Conservation (phyloP, 352 stramenopile genomes). For the Peronospora destructor region DNA sequence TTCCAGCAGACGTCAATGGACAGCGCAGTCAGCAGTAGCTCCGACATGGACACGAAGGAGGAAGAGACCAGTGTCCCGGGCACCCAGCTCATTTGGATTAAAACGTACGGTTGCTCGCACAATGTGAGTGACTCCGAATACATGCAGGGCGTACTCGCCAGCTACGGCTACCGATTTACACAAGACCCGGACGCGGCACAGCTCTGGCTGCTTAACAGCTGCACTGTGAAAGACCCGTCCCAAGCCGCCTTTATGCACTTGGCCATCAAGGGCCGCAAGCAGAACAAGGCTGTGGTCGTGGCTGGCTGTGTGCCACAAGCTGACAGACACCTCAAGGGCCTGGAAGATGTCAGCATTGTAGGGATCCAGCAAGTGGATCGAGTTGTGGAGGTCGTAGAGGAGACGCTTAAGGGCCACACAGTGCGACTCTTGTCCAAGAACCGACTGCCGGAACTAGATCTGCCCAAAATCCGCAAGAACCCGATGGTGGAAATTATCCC, state of each 20-base stretch:
- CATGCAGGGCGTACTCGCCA: slow-evolving; percentile 86
- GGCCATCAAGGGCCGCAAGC: slow-evolving; percentile 66
- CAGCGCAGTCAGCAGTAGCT: slow-evolving; percentile 24
- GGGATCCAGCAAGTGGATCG: slow-evolving; percentile 89
- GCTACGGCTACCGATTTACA: slow-evolving; percentile 87
- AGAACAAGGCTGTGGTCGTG: slow-evolving; percentile 85
- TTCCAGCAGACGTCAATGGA: slow-evolving; percentile 21
- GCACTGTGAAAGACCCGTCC: slow-evolving; percentile 91
- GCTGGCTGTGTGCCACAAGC: slow-evolving; percentile 88
- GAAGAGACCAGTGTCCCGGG: slow-evolving; percentile 36
- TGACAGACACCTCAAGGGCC: slow-evolving; percentile 72
- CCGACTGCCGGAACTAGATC: slow-evolving; percentile 74
- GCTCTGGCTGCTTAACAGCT: slow-evolving; percentile 89
- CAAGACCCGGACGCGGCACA: slow-evolving; percentile 69
- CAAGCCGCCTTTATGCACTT: slow-evolving; percentile 88
- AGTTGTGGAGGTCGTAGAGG: slow-evolving; percentile 88
- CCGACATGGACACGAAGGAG: slow-evolving; percentile 10
- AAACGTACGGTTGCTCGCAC: slow-evolving; percentile 90
- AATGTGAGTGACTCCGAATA: slow-evolving; percentile 92
- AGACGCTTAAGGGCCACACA: slow-evolving; percentile 87
- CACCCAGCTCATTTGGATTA: slow-evolving; percentile 78
- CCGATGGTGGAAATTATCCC: slow-evolving; percentile 90
- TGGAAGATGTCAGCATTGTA: slow-evolving; percentile 84
- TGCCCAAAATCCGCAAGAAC: slow-evolving; percentile 91
- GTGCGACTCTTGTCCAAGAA: slow-evolving; percentile 81